Percentiles rank a stretch among this genome's conserved stretches.
Conservation (phyloP, 1,139 yeast species). For the Lodderomyces oxycetoniae region DNA sequence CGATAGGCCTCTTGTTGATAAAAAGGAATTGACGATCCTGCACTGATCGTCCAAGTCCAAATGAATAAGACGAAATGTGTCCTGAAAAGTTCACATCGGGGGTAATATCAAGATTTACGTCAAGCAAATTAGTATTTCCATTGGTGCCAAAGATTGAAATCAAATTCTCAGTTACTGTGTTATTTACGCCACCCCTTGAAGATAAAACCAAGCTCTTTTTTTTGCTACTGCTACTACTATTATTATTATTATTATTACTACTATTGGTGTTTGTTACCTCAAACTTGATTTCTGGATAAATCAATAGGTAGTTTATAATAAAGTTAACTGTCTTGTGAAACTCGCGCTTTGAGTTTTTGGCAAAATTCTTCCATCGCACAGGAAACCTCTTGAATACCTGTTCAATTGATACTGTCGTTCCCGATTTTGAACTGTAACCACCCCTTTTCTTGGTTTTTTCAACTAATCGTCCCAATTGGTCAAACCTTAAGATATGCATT, state of each 20-base stretch:
- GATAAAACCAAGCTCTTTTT: conserved; percentile 48
- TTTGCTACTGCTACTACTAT: conserved; percentile 28
- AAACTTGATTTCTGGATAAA: conserved; percentile 54
- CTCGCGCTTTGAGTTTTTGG: conserved; percentile 65
- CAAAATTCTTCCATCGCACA: conserved; percentile 67
- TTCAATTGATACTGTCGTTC: conserved; percentile 52
- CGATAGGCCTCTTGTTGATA: conserved; percentile 73
- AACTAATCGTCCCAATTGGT: conserved; percentile 46
- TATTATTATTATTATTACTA: conserved; percentile 40
- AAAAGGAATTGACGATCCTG: conserved; percentile 72
- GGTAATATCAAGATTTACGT: conserved; percentile 33
- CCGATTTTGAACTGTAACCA: conserved; percentile 39
- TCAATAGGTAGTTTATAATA: conserved; percentile 66
- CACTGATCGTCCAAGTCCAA: conserved; percentile 61
- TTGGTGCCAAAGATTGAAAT: conserved; percentile 66
- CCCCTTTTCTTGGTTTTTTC: conserved; percentile 36
- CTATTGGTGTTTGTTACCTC: conserved; percentile 47
- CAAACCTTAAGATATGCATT: conserved; percentile 52
- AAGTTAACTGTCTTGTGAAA: conserved; percentile 59
- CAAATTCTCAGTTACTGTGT: conserved; percentile 46
- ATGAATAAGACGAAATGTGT: conserved; percentile 65
- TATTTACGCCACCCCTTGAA: conserved; percentile 41
- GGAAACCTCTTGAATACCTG: conserved; percentile 64
- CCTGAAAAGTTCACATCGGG: conserved; percentile 46
- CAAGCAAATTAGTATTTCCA: conserved; percentile 53